These are phyloP conservation scores for Leccinellum albellum DNA, from an alignment of 768 basidiomycete genomes.

Conservation along the genomic window DNA sequence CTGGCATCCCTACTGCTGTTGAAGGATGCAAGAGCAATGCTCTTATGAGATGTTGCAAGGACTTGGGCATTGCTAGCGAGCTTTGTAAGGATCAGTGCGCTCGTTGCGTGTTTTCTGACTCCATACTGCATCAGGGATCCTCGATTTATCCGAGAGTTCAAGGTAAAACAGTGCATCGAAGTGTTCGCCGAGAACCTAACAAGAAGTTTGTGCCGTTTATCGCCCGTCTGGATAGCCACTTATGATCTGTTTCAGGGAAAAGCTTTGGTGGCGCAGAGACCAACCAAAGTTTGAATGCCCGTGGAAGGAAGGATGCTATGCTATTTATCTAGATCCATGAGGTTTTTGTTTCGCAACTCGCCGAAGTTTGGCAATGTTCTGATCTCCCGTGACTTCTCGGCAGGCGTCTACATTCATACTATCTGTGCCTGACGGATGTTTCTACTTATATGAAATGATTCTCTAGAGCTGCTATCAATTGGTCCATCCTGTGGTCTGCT, in stretches of 20 bases:
- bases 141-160: constrained; percentile 92
- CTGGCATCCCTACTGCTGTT: constrained; percentile 87
- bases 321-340: not conserved
- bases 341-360: not conserved
- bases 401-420: too few relatives aligned
- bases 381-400: too few relatives aligned
- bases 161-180: constrained; percentile 76
- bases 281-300: constrained; percentile 85
- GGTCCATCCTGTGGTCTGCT: not conserved
- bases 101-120: not conserved
- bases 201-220: constrained; percentile 61
- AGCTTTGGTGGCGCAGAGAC: constrained; percentile 87
- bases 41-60: constrained; percentile 96
- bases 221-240: not conserved
- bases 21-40: constrained; percentile 97
- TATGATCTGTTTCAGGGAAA: constrained; percentile 55
- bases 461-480: too few relatives aligned
- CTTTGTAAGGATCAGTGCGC: constrained; percentile 57
- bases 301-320: constrained; percentile 62
- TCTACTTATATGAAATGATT: too few relatives aligned
- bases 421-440: too few relatives aligned
- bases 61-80: constrained; percentile 93
- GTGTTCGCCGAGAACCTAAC: constrained; percentile 79
- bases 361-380: not conserved
- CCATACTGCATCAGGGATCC: constrained; percentile 66